phyloP scores from a whole-genome alignment of 2,329 filamentous ascomycete genomes.

The Macrophomina phaseolina region DNA sequence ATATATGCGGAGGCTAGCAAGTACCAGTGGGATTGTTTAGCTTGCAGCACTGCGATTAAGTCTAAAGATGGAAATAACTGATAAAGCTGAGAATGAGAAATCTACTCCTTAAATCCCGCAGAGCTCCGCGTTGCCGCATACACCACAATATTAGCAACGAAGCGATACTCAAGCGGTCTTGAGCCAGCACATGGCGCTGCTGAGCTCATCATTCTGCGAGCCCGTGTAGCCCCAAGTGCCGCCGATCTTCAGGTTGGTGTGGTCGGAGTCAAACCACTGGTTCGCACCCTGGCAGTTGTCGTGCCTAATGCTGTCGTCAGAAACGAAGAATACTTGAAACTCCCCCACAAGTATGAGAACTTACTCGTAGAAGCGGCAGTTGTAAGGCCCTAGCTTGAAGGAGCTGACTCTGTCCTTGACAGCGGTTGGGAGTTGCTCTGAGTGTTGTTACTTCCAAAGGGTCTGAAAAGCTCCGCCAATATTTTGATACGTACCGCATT shows the following conservation, averaged over 20 bases:
- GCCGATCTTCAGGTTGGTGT: neutral
- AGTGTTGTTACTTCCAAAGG: neutral
- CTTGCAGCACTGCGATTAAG: too few relatives aligned
- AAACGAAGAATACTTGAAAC: too few relatives aligned
- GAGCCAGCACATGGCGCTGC: neutral
- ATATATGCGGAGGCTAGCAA: too few relatives aligned
- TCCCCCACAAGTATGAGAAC: neutral
- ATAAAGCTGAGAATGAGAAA: too few relatives aligned
- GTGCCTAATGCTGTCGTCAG: neutral
- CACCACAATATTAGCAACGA: too few relatives aligned
- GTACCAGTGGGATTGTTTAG: too few relatives aligned
- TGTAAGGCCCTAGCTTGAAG: neutral
- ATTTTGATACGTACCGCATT: neutral
- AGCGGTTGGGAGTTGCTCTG: neutral
- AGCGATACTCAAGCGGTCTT: neutral
- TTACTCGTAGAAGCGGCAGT: neutral
- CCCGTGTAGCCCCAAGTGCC: neutral
- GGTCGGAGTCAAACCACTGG: neutral
- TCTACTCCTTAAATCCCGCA: too few relatives aligned
- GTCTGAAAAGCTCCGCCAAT: neutral
- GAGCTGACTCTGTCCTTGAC: neutral
- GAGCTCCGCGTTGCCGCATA: too few relatives aligned
- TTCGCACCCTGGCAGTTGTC: constrained; percentile 2
- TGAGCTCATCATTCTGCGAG: neutral
- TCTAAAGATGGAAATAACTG: too few relatives aligned